These are phyloP conservation scores for Penicillium hordei DNA, from an alignment of 2,329 filamentous ascomycete species.

Conservation along the genomic window DNA sequence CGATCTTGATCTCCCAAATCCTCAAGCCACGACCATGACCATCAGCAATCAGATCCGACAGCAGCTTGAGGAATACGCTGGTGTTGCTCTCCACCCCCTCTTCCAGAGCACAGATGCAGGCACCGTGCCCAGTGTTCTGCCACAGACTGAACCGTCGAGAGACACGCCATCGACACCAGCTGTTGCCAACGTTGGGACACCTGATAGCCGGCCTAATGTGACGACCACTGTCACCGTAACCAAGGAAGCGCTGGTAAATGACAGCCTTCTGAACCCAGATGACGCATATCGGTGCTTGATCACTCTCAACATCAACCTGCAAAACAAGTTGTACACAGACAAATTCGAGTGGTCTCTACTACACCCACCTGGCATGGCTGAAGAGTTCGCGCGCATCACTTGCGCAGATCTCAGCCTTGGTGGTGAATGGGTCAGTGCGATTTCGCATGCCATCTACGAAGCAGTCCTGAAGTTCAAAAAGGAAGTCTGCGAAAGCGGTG, in stretches of 20 bases:
- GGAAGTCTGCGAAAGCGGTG: slow-evolving; percentile 89
- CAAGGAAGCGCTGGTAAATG: slow-evolving; percentile 52
- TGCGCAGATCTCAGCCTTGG: slow-evolving; percentile 87
- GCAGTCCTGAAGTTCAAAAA: slow-evolving; percentile 91
- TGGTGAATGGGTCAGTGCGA: slow-evolving; percentile 90
- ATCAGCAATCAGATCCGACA: slow-evolving; percentile 94
- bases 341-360: slow-evolving; percentile 97
- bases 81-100: slow-evolving; percentile 86
- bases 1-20: slow-evolving; percentile 85
- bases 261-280: slow-evolving; percentile 80
- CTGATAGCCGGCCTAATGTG: slow-evolving; percentile 49
- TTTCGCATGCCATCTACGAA: slow-evolving; percentile 97
- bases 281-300: slow-evolving; percentile 95
- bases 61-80: slow-evolving; percentile 93
- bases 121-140: slow-evolving; percentile 17
- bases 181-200: slow-evolving; percentile 55
- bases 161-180: slow-evolving; percentile 56
- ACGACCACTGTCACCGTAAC: slow-evolving; percentile 28
- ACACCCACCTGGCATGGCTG: slow-evolving; percentile 86
- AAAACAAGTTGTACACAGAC: slow-evolving; percentile 90
- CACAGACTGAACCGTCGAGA: slow-evolving; percentile 46
- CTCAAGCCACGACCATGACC: slow-evolving; percentile 66
- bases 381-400: slow-evolving; percentile 87
- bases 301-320: slow-evolving; percentile 84
- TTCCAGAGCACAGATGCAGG: slow-evolving; percentile 61